Evolutionary conservation across 2,329 filamentous ascomycete genomes (phyloP), one percentile per base, ranked within the genome.

Genomic region (Zelopaecilomyces penicillatus): DNA sequence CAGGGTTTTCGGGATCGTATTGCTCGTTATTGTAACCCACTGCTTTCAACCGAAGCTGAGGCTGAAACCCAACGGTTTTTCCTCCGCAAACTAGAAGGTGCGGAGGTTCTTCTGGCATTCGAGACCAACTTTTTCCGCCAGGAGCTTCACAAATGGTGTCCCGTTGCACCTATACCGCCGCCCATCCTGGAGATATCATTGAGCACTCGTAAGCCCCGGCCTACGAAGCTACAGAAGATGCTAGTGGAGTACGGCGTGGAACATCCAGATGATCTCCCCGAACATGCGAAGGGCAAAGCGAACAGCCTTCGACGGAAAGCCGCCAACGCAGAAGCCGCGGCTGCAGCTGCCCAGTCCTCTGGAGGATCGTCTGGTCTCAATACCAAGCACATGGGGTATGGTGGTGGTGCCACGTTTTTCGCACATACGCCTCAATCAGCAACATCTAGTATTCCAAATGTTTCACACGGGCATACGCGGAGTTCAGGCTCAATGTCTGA

Each of bases 71-170:
- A 96, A 63, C 81, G 94, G 5, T 98, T 98, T 65, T 97, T 95
- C 57, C 73, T 98, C 35, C 86, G 93, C 46, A 98, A 98, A 68
- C 89, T 98, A 43, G 93, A 98, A 66, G 93, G 93, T 3, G 90
- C 93, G 1, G 93, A 98, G 61, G 90, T 98, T 42, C 75, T 98
- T 3, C 73, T 98, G 3, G 79, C 90, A 0, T 85, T 83, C 46
- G 93, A 98, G 67, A 96, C 91, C n/a, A 98, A 98, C 60, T 95
- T 94, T 64, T 91, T 98, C 69, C 83, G 91, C 27, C 89, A 95
- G 61, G 89, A 96, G 60, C 74, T 98, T 45, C 93, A 98, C 66
- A 94, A 88, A 60, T 95, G 87, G 85, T 88, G 84, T 34, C 90
- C 90, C 3, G 87, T 97, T 28, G 90, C 93, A 2, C 85, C 88